Evolutionary conservation across 805 yeast genomes (phyloP).

Genomic region (Saccharomyces paradoxus): DNA sequence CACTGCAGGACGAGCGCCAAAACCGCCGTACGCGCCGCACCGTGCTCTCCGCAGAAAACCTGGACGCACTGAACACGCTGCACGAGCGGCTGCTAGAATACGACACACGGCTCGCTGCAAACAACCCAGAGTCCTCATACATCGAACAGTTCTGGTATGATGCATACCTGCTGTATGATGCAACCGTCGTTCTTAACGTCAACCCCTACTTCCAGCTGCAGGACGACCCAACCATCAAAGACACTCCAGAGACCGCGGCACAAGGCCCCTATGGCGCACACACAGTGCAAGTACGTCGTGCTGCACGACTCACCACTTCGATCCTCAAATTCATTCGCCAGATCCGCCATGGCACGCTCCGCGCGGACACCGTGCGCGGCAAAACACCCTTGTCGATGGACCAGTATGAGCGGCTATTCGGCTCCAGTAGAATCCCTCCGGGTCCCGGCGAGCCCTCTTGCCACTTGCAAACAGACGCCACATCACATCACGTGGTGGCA

Average conservation of each 20-base stretch:
- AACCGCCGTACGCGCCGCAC: constrained; percentile 53
- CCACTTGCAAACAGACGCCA: constrained; percentile 70
- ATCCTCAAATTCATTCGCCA: constrained; percentile 76
- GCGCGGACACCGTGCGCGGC: constrained; percentile 59
- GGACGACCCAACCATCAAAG: constrained; percentile 67
- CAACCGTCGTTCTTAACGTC: constrained; percentile 83
- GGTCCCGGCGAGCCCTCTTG: constrained; percentile 52
- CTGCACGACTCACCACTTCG: constrained; percentile 70
- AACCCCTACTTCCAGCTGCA: constrained; percentile 86
- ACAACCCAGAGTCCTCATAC: constrained; percentile 61
- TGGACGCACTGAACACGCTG: constrained; percentile 40
- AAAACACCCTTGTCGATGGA: constrained; percentile 76
- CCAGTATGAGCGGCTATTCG: constrained; percentile 80
- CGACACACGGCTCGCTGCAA: constrained; percentile 56
- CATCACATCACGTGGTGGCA: constrained; percentile 74
- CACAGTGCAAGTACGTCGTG: constrained; percentile 59
- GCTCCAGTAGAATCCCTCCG: constrained; percentile 81
- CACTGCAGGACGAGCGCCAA: constrained; percentile 73
- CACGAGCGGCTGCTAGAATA: constrained; percentile 49
- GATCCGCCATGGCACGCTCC: constrained; percentile 61
- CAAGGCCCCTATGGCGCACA: constrained; percentile 29
- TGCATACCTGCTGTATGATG: constrained; percentile 77
- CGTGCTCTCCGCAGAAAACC: constrained; percentile 18
- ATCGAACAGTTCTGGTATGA: constrained; percentile 95
- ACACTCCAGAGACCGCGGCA: constrained; percentile 28